phyloP scores from a whole-genome alignment of 352 stramenopile species.

The Phytophthora kernoviae region DNA sequence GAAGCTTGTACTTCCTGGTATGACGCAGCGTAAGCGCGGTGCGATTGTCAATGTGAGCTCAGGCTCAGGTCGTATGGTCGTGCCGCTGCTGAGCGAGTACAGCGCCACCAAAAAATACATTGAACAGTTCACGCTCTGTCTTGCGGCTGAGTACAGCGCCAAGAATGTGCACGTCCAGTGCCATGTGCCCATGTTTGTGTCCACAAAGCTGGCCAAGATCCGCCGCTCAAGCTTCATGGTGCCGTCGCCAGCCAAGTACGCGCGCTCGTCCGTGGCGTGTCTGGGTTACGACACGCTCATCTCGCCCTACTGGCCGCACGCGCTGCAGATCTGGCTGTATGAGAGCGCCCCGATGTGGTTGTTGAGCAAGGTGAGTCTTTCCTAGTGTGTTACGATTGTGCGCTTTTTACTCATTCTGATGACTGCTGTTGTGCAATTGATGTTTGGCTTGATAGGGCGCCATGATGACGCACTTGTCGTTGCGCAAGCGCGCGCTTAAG shows the following conservation, averaged over 20 bases:
- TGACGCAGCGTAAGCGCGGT: slow-evolving; percentile 94
- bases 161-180: slow-evolving; percentile 97
- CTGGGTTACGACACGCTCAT: slow-evolving; percentile 93
- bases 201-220: slow-evolving; percentile 99
- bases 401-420: slow-evolving; percentile 4
- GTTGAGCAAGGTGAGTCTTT: slow-evolving; percentile 73
- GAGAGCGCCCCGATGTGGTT: slow-evolving; percentile 87
- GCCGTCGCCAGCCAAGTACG: slow-evolving; percentile 91
- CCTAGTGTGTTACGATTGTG: slow-evolving; percentile 11
- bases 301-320: slow-evolving; percentile 96
- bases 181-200: slow-evolving; percentile 99
- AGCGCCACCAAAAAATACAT: slow-evolving; percentile 98
- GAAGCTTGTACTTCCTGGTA: slow-evolving; percentile 91
- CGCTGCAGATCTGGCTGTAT: slow-evolving; percentile 96
- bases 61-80: slow-evolving; percentile 94
- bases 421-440: background rate
- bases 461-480: slow-evolving; percentile 77
- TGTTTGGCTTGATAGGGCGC: slow-evolving; percentile 42
- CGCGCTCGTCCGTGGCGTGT: slow-evolving; percentile 89
- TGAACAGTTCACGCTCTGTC: slow-evolving; percentile 96
- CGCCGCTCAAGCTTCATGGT: slow-evolving; percentile 94
- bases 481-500: slow-evolving; percentile 88
- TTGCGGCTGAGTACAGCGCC: slow-evolving; percentile 94
- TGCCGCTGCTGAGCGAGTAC: slow-evolving; percentile 97
- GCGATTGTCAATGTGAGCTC: slow-evolving; percentile 98